Base-by-base conservation (phyloP, 306 rosid genomes). In the Amphicarpaea edgeworthii region DNA sequence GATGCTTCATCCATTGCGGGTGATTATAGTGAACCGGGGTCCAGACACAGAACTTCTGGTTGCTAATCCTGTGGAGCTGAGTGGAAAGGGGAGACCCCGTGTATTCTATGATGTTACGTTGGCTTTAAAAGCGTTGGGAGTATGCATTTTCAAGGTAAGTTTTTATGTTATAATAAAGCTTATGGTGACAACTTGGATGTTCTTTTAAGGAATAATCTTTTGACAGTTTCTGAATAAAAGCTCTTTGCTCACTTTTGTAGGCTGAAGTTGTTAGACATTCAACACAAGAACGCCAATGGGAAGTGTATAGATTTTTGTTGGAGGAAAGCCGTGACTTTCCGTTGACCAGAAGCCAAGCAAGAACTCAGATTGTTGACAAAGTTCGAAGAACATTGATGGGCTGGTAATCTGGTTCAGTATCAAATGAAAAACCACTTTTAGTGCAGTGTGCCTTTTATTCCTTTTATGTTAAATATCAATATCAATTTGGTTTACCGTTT, bases 231-330 rank as follows among this genome's bases (percentile, higher is more conserved):
- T 62, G 42, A 64, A 37, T 24, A 14, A 37, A 65, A 16, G 21
- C 17, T 21, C 17, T 26, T 55, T 42, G n/a, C 15, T 50, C 12
- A 24, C 58, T 6, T 16, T 16, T 78, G 62, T 34, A 93, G 98
- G 98, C 98, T 68, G 98, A 93, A 86, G 83, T 93, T 62, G 86
- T 83, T 19, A 86, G 98, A 83, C 93, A 93, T 83, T 86, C 91
- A 47, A 86, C 96, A 10, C 77, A 78, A 71, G 87, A 78, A 65
- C 92, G 90, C 49, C 94, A 93, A 82, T 93, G 96, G 98, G 96
- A 93, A 84, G 93, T 90, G 1, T 93, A 93, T 88, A 80, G 94
- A 79, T 87, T 93, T 83, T 86, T 90, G 79, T 72, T 93, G 88
- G 90, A 90, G 7, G 98, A 93, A 68, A 84, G 81, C 61, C 47